These are phyloP conservation scores for Leptographium wingfieldii DNA, from an alignment of 2,329 filamentous ascomycete genomes.

Conservation along the genomic window DNA sequence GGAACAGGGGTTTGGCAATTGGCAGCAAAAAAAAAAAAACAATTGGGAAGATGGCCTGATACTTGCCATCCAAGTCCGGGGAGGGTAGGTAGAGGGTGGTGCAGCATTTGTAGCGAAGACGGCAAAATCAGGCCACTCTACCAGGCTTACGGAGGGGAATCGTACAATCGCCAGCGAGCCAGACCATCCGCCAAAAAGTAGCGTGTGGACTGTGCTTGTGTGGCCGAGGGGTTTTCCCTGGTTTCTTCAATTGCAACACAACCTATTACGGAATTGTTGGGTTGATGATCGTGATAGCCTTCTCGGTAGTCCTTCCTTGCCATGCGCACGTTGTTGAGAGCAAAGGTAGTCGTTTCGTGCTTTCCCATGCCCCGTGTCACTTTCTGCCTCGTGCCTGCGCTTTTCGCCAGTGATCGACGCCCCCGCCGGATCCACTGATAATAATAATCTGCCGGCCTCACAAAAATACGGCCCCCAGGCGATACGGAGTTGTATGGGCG, in stretches of 20 bases:
- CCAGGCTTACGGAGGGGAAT: conserved; percentile 10
- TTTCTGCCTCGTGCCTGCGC: neutral
- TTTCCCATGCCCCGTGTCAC: neutral
- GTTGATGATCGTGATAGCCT: neutral
- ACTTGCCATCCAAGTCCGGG: conserved; percentile 9
- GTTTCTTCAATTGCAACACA: neutral
- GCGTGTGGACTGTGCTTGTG: neutral
- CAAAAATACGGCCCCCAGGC: no score
- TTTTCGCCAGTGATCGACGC: neutral
- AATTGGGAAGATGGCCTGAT: conserved; percentile 12
- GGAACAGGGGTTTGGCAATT: conserved; percentile 2
- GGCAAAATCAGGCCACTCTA: conserved; percentile 13
- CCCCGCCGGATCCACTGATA: neutral
- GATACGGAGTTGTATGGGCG: no score
- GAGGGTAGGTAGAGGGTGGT: conserved; percentile 8
- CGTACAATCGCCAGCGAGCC: conserved; percentile 10
- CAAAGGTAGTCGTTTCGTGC: neutral
- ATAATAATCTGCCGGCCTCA: no score
- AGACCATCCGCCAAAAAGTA: conserved; percentile 4
- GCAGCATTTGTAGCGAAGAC: conserved; percentile 9
- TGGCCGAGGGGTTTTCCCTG: neutral
- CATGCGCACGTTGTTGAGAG: neutral
- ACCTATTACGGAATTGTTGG: neutral
- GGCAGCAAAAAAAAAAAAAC: conserved; percentile 1
- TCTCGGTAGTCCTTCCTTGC: neutral